Conservation (phyloP, 768 basidiomycete genomes). For the Auriscalpium vulgare region DNA sequence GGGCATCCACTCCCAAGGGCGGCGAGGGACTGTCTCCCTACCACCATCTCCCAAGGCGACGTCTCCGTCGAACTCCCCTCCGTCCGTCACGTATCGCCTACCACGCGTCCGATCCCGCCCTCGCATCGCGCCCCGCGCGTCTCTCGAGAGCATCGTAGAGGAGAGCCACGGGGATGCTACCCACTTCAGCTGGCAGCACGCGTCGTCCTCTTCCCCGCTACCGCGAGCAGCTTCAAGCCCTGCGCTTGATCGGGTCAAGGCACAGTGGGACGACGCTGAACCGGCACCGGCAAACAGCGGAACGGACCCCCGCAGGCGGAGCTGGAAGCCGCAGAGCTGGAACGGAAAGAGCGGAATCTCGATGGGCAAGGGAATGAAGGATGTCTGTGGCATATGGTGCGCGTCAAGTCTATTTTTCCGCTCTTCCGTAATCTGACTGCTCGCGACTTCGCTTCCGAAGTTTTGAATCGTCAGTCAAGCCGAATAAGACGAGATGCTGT, state of each 20-base stretch:
- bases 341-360: constrained; percentile 14
- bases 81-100: constrained; percentile 3
- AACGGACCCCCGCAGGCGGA: neutral
- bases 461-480: constrained; percentile 14
- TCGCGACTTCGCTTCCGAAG: constrained; percentile 1
- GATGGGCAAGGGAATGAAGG: constrained; percentile 6
- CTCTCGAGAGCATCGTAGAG: constrained; percentile 15
- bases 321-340: constrained; percentile 2
- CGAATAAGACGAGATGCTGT: constrained; percentile 14
- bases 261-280: neutral
- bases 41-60: neutral
- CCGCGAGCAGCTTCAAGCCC: neutral
- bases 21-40: neutral
- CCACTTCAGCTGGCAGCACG: neutral
- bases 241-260: neutral
- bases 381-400: constrained; percentile 16
- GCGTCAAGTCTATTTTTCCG: constrained; percentile 1
- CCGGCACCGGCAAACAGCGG: neutral
- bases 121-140: constrained; percentile 5
- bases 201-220: neutral
- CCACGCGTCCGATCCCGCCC: constrained; percentile 8
- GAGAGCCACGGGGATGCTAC: neutral
- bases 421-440: neutral
- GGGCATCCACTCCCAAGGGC: neutral
- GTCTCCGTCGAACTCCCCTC: neutral